Evolutionary conservation across 352 stramenopile species (phyloP).

Genomic region (Globisporangium uncinulatum): DNA sequence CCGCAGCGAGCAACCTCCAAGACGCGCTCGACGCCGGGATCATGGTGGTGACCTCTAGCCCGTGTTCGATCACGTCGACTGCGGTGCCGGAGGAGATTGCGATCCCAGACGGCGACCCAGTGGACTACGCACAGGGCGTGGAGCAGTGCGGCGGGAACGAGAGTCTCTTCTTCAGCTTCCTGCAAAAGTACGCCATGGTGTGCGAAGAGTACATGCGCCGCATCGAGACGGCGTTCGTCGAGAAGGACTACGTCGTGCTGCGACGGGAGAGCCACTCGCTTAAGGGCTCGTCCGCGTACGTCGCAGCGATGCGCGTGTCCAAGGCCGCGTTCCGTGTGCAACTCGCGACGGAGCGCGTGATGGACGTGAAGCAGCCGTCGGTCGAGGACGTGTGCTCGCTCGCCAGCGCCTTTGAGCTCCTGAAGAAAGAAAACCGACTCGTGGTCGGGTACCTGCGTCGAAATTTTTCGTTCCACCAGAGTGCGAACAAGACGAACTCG

Average conservation of each 20-base stretch:
- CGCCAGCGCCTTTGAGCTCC: slow-evolving; percentile 40
- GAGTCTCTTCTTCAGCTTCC: slow-evolving; percentile 71
- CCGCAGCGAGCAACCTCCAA: slow-evolving; percentile 9
- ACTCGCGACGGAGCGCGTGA: slow-evolving; percentile 68
- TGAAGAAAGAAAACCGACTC: slow-evolving; percentile 72
- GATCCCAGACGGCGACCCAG: slow-evolving; percentile 71
- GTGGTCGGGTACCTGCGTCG: slow-evolving; percentile 73
- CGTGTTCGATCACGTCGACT: slow-evolving; percentile 38
- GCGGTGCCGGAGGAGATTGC: slow-evolving; percentile 57
- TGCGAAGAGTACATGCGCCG: slow-evolving; percentile 73
- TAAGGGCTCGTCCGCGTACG: slow-evolving; percentile 86
- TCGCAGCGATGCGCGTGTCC: slow-evolving; percentile 75
- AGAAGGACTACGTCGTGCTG: slow-evolving; percentile 53
- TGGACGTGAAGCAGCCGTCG: slow-evolving; percentile 38
- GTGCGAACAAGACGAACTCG: slow-evolving; percentile 16
- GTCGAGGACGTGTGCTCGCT: slow-evolving; percentile 30
- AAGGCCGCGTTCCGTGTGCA: slow-evolving; percentile 80
- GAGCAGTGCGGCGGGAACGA: slow-evolving; percentile 81
- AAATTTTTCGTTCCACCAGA: slow-evolving; percentile 77
- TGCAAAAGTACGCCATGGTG: slow-evolving; percentile 73
- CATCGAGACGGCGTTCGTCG: slow-evolving; percentile 57
- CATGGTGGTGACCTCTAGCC: slow-evolving; percentile 24
- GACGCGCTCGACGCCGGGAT: slow-evolving; percentile 22
- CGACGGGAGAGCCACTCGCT: slow-evolving; percentile 76
- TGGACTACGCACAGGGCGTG: slow-evolving; percentile 76